phyloP scores from a whole-genome alignment of 441 rosid genomes.

The Erodium texanum region DNA sequence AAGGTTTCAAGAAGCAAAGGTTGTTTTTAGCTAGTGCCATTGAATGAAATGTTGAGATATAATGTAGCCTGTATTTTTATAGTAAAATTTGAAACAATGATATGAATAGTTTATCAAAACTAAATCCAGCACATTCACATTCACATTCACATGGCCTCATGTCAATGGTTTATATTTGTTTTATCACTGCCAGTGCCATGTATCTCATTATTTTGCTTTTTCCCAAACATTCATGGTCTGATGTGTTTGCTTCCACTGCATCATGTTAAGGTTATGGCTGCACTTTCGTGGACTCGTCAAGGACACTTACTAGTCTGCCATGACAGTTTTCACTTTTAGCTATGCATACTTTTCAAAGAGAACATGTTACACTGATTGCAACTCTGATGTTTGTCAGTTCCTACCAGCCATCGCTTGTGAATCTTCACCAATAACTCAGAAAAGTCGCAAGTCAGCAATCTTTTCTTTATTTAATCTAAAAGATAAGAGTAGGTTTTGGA shows the following conservation, averaged over 20 bases:
- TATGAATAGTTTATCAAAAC: background rate
- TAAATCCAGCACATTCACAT: background rate
- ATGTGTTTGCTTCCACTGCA: background rate
- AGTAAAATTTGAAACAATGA: background rate
- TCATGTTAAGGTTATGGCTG: background rate
- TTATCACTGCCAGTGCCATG: background rate
- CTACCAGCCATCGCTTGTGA: slow-evolving; percentile 32
- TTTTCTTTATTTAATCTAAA: slow-evolving; percentile 85
- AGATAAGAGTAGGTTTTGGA: slow-evolving; percentile 86
- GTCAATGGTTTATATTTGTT: background rate
- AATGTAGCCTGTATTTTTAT: background rate
- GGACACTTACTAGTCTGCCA: background rate
- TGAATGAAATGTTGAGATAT: background rate
- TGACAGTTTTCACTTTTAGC: background rate
- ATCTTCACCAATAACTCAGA: slow-evolving; percentile 26
- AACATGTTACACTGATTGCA: slow-evolving; percentile 9
- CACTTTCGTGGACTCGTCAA: background rate
- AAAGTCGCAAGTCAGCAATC: slow-evolving; percentile 43
- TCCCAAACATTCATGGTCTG: background rate
- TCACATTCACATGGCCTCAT: too few species aligned
- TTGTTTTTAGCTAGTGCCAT: background rate
- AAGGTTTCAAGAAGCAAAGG: background rate
- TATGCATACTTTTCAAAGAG: background rate
- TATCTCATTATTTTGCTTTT: background rate
- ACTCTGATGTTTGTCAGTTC: slow-evolving; percentile 26